Conservation (phyloP, 1,139 yeast genomes). For the Taphrina confusa region DNA sequence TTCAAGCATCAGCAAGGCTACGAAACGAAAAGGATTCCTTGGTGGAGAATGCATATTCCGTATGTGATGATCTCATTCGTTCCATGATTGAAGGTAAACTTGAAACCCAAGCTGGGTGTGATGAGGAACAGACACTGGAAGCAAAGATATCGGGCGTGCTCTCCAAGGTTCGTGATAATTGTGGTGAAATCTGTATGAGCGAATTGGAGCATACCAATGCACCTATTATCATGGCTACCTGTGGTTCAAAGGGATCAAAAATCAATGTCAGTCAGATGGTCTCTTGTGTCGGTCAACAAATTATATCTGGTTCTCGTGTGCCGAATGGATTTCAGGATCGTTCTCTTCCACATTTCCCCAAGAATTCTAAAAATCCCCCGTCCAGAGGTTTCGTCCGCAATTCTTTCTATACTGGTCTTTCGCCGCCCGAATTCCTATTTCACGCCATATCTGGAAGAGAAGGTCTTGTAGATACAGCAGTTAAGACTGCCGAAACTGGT, state of each 20-base stretch:
- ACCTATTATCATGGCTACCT: conserved; percentile 97
- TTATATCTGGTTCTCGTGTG: conserved; percentile 97
- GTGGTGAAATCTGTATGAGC: conserved; percentile 93
- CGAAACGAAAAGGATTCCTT: conserved; percentile 76
- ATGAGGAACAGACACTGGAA: conserved; percentile 96
- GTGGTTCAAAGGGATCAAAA: conserved; percentile 98
- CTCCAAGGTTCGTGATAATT: conserved; percentile 97
- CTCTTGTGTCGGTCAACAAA: conserved; percentile 99
- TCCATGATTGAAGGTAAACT: conserved; percentile 79
- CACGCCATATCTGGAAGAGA: conserved; percentile 99
- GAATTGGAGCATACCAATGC: conserved; percentile 91
- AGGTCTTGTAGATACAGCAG: conserved; percentile 98
- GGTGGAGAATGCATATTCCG: conserved; percentile 87
- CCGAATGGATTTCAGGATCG: conserved; percentile 99
- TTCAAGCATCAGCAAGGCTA: conserved; percentile 84
- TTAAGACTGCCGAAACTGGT: conserved; percentile 98
- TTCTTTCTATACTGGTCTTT: conserved; percentile 87
- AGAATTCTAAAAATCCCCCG: conserved; percentile 94
- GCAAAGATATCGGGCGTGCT: conserved; percentile 95
- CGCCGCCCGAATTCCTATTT: conserved; percentile 95
- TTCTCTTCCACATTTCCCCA: conserved; percentile 94
- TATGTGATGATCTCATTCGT: conserved; percentile 88
- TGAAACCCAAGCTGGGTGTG: conserved; percentile 98
- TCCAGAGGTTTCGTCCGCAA: conserved; percentile 97
- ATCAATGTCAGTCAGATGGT: conserved; percentile 99